Conservation (phyloP, 176 grass and related monocot genomes). For the Triticum monococcum region DNA sequence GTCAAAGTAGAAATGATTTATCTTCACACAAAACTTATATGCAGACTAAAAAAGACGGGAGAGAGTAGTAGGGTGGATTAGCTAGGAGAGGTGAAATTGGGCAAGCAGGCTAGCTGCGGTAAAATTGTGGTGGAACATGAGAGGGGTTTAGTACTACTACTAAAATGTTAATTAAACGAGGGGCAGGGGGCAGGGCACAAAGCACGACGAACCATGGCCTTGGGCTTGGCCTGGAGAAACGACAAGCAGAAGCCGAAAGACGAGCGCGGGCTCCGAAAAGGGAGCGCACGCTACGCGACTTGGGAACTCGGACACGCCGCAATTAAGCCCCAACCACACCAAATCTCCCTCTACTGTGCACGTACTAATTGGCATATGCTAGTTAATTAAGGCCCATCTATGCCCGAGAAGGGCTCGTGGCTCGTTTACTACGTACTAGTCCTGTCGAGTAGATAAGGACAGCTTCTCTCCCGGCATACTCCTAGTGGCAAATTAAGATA, state of each 20-base stretch:
- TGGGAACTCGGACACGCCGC: constrained; percentile 11
- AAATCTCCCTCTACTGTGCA: not conserved
- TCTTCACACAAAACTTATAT: too few relatives aligned
- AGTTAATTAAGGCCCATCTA: not conserved
- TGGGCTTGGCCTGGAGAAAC: not conserved
- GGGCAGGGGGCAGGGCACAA: not conserved
- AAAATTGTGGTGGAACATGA: not conserved
- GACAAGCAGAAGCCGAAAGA: constrained; percentile 26
- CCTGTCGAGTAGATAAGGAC: not conserved
- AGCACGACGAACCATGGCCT: not conserved
- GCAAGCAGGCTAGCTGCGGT: too few relatives aligned
- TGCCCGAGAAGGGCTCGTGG: not conserved
- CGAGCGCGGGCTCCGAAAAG: constrained; percentile 19
- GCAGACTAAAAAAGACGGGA: too few relatives aligned
- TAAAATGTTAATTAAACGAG: not conserved
- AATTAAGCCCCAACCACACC: constrained; percentile 26
- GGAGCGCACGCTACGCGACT: not conserved
- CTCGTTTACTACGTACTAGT: not conserved
- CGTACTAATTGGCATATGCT: not conserved
- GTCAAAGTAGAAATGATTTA: too few relatives aligned
- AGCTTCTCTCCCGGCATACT: not conserved
- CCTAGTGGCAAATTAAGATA: too few relatives aligned
- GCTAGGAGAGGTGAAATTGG: not conserved
- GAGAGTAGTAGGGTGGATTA: not conserved
- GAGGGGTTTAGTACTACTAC: not conserved